These are phyloP conservation scores for Pharus latifolius DNA, from an alignment of 176 grass and related monocot species.

Conservation along the genomic window DNA sequence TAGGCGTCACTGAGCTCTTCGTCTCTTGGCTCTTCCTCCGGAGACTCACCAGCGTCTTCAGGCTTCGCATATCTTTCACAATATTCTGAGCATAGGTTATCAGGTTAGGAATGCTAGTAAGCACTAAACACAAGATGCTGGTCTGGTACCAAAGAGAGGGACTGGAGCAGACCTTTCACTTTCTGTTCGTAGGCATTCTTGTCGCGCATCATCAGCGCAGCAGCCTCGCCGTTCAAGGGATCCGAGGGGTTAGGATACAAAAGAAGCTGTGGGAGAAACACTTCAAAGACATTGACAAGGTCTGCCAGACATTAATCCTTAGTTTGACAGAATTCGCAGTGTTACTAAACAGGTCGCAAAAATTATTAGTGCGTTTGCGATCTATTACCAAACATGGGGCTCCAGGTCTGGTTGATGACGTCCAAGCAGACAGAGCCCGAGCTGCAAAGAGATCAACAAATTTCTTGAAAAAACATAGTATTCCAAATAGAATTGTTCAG, in stretches of 20 bases:
- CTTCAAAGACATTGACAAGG: constrained; percentile 55
- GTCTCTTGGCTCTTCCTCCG: constrained; percentile 27
- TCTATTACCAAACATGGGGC: constrained; percentile 48
- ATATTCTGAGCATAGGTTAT: constrained; percentile 34
- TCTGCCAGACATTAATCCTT: constrained; percentile 12
- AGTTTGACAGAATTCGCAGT: background rate
- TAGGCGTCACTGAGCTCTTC: constrained; percentile 33
- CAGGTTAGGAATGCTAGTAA: no score
- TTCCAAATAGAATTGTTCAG: background rate
- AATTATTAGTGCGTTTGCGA: background rate
- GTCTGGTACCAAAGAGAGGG: background rate
- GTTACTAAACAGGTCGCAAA: no score
- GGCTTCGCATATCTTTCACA: constrained; percentile 36
- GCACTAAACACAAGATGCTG: no score
- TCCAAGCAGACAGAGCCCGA: constrained; percentile 49
- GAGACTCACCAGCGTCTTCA: constrained; percentile 14
- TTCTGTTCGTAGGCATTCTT: constrained; percentile 40
- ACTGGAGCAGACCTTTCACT: constrained; percentile 36
- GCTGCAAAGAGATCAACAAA: constrained; percentile 5
- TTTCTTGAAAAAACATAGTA: background rate
- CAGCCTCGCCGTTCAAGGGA: constrained; percentile 50
- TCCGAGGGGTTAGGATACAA: constrained; percentile 48
- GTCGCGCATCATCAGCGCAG: constrained; percentile 50
- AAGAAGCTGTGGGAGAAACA: constrained; percentile 49
- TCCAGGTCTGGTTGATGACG: constrained; percentile 60